Percentiles rank a stretch among this genome's conserved stretches.
Conservation (phyloP, 2,329 filamentous ascomycete genomes). For the Exophiala bonariae region DNA sequence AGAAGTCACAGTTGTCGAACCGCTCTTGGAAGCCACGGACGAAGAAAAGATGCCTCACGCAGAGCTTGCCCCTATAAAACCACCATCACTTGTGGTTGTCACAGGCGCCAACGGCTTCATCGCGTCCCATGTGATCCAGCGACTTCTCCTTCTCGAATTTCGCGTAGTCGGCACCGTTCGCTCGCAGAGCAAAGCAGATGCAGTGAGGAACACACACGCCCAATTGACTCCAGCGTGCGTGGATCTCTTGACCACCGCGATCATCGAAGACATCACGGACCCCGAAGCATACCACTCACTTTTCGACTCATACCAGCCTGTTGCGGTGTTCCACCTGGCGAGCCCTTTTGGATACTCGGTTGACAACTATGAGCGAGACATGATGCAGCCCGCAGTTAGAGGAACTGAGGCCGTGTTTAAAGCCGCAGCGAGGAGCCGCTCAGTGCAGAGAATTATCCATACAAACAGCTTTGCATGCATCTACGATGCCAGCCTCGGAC, state of each 20-base stretch:
- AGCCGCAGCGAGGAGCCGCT: conserved; percentile 24
- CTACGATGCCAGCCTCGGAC: conserved; percentile 39
- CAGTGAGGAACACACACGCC: conserved; percentile 11
- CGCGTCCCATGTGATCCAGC: conserved; percentile 40
- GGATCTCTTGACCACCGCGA: conserved; percentile 8
- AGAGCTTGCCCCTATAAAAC: not conserved
- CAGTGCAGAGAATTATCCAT: conserved; percentile 32
- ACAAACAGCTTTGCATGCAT: conserved; percentile 53
- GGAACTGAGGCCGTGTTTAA: conserved; percentile 31
- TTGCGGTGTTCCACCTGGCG: conserved; percentile 38
- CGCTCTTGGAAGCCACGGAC: too few species aligned
- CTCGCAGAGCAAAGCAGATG: conserved; percentile 23
- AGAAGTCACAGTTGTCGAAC: too few species aligned
- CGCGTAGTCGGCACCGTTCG: conserved; percentile 48
- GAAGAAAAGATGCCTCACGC: conserved; percentile 2
- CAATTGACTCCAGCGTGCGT: not conserved
- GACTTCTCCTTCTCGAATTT: conserved; percentile 44
- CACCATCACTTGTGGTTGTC: conserved; percentile 37
- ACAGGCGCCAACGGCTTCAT: conserved; percentile 50
- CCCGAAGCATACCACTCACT: conserved; percentile 38
- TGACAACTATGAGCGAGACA: conserved; percentile 31
- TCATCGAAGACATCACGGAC: conserved; percentile 30
- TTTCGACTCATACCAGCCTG: conserved; percentile 31
- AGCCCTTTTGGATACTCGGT: conserved; percentile 34
- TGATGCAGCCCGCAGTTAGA: conserved; percentile 32